Base-by-base conservation (phyloP, 2,329 filamentous ascomycete genomes). In the Penicillium polonicum region DNA sequence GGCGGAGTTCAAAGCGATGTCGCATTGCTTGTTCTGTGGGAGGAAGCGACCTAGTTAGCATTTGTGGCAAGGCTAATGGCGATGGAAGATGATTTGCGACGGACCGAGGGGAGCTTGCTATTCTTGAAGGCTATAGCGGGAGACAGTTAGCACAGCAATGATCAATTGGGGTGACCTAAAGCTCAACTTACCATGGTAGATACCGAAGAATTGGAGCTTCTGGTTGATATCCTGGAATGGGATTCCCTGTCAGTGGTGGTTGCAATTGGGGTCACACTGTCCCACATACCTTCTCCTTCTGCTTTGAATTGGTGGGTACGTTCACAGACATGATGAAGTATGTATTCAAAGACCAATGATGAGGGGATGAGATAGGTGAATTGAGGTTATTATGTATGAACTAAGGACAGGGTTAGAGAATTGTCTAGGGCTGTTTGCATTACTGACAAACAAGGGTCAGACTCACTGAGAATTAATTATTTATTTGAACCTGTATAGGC, bases 141-240 rank as follows among this genome's bases (percentile, higher is more conserved):
- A 33, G 7, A 60, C 17, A 8, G 33, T 66, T 55, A 70, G 60
- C 41, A 27, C 17, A 2, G 13, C 13, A 23, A 25, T 23, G 15
- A 27, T 48, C 25, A 19, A 46, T 58, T 35, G 19, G 13, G 21
- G 19, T 21, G 23, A 27, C 3, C 9, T 36, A 25, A 39, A 15
- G 8, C 48, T 52, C 61, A 66, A 57, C 63, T 60, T 63, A 87
- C 84, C 84, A 66, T 83, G 80, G 77, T 88, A 85, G 76, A 97
- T 97, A 70, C 93, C 94, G 71, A 95, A 99, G 38, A 97, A 78
- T 78, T 97, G 92, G 51, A 99, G 87, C 82, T 99, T 99, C 74
- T 87, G 86, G 78, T 94, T 94, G 78, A 97, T 88, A 74, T 96
- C 85, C 71, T 79, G 53, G 17, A 45, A 33, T 33, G 5, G 12